Percentiles rank a stretch among this genome's conserved stretches.
These are phyloP conservation scores for Komagataella pseudopastoris DNA, from an alignment of 805 yeast genomes.

Conservation along the genomic window DNA sequence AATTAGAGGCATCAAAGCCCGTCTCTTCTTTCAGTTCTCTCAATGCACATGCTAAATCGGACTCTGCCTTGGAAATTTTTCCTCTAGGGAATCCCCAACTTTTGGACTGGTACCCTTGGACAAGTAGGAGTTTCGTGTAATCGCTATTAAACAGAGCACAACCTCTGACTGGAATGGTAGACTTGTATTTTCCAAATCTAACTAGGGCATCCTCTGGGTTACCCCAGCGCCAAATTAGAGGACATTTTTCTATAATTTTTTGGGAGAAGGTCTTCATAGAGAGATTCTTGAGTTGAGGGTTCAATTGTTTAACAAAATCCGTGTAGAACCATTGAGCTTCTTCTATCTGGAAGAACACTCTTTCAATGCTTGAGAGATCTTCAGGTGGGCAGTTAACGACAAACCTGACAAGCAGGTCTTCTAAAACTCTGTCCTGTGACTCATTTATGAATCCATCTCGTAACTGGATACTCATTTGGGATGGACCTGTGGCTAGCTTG, in stretches of 20 bases:
- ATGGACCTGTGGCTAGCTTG: neutral
- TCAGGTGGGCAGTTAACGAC: constrained; percentile 86
- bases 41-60: constrained; percentile 77
- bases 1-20: constrained; percentile 69
- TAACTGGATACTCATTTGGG: constrained; percentile 19
- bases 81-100: constrained; percentile 97
- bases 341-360: constrained; percentile 88
- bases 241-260: constrained; percentile 53
- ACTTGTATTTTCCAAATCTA: constrained; percentile 74
- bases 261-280: constrained; percentile 69
- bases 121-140: constrained; percentile 60
- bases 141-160: constrained; percentile 72
- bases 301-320: constrained; percentile 63
- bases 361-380: constrained; percentile 67
- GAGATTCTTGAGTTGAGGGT: constrained; percentile 64
- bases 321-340: constrained; percentile 98
- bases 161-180: constrained; percentile 91
- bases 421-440: constrained; percentile 60
- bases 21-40: constrained; percentile 92
- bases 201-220: constrained; percentile 69
- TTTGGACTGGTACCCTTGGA: constrained; percentile 68
- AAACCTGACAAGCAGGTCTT: constrained; percentile 81
- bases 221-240: constrained; percentile 75
- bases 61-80: constrained; percentile 86
- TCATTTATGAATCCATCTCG: constrained; percentile 40